Base-by-base conservation (phyloP, 148 eudicot genomes). In the Rhododendron ovatum region DNA sequence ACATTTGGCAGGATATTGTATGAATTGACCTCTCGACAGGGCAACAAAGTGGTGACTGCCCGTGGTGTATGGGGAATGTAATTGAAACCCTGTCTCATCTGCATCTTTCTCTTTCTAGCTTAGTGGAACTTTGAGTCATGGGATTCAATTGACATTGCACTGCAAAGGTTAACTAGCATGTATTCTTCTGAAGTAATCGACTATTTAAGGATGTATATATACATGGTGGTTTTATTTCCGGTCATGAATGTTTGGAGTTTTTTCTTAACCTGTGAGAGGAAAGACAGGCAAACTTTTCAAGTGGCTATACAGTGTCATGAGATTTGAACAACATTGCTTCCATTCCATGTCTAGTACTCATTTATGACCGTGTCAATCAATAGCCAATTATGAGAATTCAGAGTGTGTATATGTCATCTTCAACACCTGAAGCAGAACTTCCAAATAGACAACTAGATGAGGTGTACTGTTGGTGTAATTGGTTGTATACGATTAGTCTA, bases 61-160 rank as follows among this genome's bases (percentile, higher is more conserved):
- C 96, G 99, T 24, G 97, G 96, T 43, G 86, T 96, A 50, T 95
- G 99, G 99, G 98, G 99, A 84, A 93, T 95, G 98, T 95, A 92
- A 88, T 77, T 51, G 50, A n/a, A 24, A 26, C 53, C 53, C 69
- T 81, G 1, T 59, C 20, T 57, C 28, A 26, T 41, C 55, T 47
- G 13, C 43, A 47, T 28, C 50, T 67, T 47, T 50, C 30, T 28
- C 75, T 28, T 69, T 30, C 18, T 67, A 67, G 73, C 73, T 67
- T 69, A 26, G 75, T 28, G 35, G 35, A 28, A 69, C 13, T 69
- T 41, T 4, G 4, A 55, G 18, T 69, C 0, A 65, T 4, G 0
- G 71, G 14, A 65, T 69, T 28, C 37, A n/a, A 7, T 12, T 69
- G 75, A 28, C 37, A 28, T 69, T 69, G 75, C 17, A 26, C 75